Conservation (phyloP, 2,329 filamentous ascomycete genomes). For the Cytospora paraplurivora region DNA sequence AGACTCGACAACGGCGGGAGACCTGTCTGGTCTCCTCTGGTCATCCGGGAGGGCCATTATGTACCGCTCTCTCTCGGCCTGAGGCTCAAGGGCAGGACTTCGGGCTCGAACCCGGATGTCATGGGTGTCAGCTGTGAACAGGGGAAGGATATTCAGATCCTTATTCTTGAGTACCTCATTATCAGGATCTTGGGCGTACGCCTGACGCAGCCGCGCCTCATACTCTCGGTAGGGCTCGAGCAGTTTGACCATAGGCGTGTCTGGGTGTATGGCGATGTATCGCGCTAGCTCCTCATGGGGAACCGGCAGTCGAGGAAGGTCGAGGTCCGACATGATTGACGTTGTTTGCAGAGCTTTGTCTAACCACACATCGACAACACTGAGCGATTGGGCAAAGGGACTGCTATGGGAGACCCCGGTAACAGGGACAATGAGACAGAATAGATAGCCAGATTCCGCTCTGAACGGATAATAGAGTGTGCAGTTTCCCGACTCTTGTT, state of each 20-base stretch:
- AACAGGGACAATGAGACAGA: neutral
- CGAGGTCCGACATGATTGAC: constrained; percentile 40
- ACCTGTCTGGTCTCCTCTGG: constrained; percentile 62
- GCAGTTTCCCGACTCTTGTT: neutral
- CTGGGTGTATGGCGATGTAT: constrained; percentile 58
- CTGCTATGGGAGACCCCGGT: neutral
- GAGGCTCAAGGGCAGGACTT: constrained; percentile 57
- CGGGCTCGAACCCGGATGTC: constrained; percentile 65
- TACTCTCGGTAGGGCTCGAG: constrained; percentile 68
- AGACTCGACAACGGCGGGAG: constrained; percentile 67
- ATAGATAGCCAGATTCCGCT: neutral
- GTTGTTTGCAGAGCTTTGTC: neutral
- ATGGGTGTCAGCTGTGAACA: constrained; percentile 60
- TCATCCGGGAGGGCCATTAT: constrained; percentile 68
- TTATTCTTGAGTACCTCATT: constrained; percentile 59
- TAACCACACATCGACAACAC: neutral
- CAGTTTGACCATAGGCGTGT: constrained; percentile 58
- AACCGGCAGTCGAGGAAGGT: constrained; percentile 50
- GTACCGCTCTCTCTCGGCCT: constrained; percentile 64
- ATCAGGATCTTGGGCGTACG: constrained; percentile 68
- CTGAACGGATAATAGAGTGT: neutral
- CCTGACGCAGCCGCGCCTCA: constrained; percentile 65
- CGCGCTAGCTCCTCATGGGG: constrained; percentile 48
- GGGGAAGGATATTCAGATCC: constrained; percentile 64
- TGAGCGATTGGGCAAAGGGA: neutral